These are phyloP conservation scores for Millerago galiae DNA, from an alignment of 805 yeast genomes.

Conservation along the genomic window DNA sequence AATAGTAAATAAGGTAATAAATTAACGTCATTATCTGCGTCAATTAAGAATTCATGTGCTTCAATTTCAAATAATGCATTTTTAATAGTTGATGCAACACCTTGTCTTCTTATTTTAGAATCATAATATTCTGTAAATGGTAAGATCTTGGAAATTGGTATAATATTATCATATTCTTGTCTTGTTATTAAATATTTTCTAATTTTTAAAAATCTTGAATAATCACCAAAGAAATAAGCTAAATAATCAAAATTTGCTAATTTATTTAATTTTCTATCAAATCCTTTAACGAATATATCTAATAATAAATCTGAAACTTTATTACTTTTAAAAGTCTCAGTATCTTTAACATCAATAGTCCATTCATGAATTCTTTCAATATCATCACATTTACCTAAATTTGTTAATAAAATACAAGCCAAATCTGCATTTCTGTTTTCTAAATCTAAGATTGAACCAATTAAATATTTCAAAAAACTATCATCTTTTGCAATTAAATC, in stretches of 20 bases:
- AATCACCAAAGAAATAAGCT: conserved; percentile 83
- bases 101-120: conserved; percentile 76
- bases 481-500: conserved; percentile 59
- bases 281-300: conserved; percentile 86
- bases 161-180: conserved; percentile 68
- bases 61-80: conserved; percentile 79
- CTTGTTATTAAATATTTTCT: conserved; percentile 68
- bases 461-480: conserved; percentile 43
- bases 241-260: conserved; percentile 76
- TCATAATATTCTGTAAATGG: conserved; percentile 81
- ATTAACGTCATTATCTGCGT: conserved; percentile 53
- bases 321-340: conserved; percentile 47
- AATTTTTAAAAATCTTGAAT: conserved; percentile 70
- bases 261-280: conserved; percentile 62
- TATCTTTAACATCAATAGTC: conserved; percentile 31
- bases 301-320: conserved; percentile 71
- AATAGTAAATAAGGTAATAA: conserved; percentile 74
- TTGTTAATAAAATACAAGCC: conserved; percentile 77
- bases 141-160: conserved; percentile 74
- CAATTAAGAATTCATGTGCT: conserved; percentile 53
- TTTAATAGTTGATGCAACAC: conserved; percentile 88
- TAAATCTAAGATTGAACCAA: conserved; percentile 44
- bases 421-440: conserved; percentile 69
- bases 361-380: conserved; percentile 46
- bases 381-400: conserved; percentile 72